Evolutionary conservation across 2,329 filamentous ascomycete genomes (phyloP).

Genomic region (Diaporthe sp.): DNA sequence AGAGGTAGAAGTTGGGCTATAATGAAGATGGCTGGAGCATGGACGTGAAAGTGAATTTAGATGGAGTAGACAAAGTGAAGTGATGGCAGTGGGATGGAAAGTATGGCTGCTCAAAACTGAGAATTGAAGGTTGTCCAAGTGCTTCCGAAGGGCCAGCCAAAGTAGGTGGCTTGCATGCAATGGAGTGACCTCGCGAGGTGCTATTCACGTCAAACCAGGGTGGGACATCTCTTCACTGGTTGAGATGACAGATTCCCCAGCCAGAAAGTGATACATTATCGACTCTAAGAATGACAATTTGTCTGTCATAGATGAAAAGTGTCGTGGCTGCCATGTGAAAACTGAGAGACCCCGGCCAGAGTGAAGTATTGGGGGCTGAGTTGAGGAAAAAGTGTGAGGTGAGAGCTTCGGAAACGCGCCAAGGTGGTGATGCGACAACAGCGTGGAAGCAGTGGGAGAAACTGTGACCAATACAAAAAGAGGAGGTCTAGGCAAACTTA

Average conservation of each 20-base stretch:
- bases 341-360: background rate
- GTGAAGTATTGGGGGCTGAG: background rate
- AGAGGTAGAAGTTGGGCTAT: too few relatives aligned
- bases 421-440: background rate
- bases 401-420: background rate
- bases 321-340: background rate
- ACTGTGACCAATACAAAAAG: background rate
- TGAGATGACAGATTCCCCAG: background rate
- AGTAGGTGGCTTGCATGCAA: background rate
- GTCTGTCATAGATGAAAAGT: background rate
- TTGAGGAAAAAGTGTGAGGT: background rate
- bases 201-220: background rate
- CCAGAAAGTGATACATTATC: background rate
- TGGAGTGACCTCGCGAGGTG: background rate
- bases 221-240: background rate
- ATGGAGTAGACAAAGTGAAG: background rate
- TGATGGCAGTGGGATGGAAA: background rate
- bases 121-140: background rate
- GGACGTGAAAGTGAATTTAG: background rate
- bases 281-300: background rate
- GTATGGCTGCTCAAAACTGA: background rate
- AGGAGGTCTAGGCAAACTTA: background rate
- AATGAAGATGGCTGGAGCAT: background rate
- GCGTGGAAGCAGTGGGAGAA: background rate
- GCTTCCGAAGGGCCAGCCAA: background rate